Conservation (phyloP, 345 rosid genomes). For the Pistacia integerrima region DNA sequence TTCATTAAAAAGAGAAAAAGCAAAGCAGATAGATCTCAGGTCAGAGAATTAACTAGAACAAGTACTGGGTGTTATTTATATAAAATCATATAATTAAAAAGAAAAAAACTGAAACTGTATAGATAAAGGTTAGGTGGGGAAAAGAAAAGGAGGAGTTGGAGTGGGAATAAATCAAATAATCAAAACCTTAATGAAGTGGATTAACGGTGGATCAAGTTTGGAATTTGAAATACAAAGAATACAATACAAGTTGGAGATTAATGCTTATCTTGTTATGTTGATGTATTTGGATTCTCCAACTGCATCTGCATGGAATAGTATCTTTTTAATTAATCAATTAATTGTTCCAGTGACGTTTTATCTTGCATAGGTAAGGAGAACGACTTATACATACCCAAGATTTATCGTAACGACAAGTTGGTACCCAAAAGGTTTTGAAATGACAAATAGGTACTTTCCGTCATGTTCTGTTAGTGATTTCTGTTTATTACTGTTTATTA, state of each 20-base stretch:
- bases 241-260: not conserved
- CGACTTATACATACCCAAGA: too few species aligned
- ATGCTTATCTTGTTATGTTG: not conserved
- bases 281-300: not conserved
- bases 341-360: slow-evolving; percentile 2
- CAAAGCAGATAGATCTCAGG: not conserved
- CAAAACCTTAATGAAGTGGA: not conserved
- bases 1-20: not conserved
- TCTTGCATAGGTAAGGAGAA: not conserved
- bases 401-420: too few species aligned
- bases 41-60: not conserved
- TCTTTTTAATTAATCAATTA: not conserved
- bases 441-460: too few species aligned
- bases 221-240: too few species aligned
- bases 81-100: not conserved
- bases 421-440: too few species aligned
- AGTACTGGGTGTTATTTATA: not conserved
- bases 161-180: slow-evolving; percentile 1
- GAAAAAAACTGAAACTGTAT: too few species aligned
- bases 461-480: too few species aligned
- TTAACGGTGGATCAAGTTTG: not conserved
- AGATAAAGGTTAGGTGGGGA: slow-evolving; percentile 14
- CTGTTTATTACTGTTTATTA: too few species aligned
- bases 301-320: not conserved
- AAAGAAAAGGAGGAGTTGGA: not conserved